Base-by-base conservation (phyloP, 2,329 filamentous ascomycete species). In the Pestalotiopsis fici region DNA sequence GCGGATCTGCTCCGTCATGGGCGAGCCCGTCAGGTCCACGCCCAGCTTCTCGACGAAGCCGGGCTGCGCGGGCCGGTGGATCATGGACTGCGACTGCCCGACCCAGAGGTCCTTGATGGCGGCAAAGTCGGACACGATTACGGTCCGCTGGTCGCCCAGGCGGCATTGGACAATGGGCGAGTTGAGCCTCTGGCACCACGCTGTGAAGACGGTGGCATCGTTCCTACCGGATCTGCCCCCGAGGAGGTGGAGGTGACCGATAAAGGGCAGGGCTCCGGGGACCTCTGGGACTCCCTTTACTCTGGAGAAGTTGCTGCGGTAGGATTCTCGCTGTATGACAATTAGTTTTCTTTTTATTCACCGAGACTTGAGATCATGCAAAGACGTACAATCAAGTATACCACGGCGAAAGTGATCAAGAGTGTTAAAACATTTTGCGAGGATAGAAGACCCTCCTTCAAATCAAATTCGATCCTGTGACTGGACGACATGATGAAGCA, bases 1-100 rank as follows among this genome's bases (percentile, higher is more conserved):
- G 31, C 69, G 65, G n/a, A 72, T 72, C 13, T 72, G 67, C n/a
- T 72, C 71, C 11, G 71, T 74, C 71, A 73, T 72, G n/a, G 70
- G 67, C 9, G 63, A 67, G 13, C 71, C 71, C 2, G 69, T 70
- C 7, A 74, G 60, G 59, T 74, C 71, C 28, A 72, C 66, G 18
- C 70, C 72, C 13, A 72, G 70, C 18, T 71, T 67, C 28, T 74
- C 70, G 3, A 69, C 65, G 66, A 74, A 74, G 3, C 71, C 72
- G 60, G 71, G 72, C 67, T 74, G 72, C 31, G 69, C 65, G 13
- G 71, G 72, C 39, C 70, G 67, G 65, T 71, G 64, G 28, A 74
- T 72, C 37, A 74, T 61, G 18, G 69, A 65, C 28, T 71, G 66
- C 18, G 66, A 66, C 27, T 71, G 67, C 7, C 67, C 66, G 18